Evolutionary conservation across 1,284 basidiomycete genomes (phyloP), one percentile per base, ranked within the genome.

Genomic region (Exobasidium rhododendri): DNA sequence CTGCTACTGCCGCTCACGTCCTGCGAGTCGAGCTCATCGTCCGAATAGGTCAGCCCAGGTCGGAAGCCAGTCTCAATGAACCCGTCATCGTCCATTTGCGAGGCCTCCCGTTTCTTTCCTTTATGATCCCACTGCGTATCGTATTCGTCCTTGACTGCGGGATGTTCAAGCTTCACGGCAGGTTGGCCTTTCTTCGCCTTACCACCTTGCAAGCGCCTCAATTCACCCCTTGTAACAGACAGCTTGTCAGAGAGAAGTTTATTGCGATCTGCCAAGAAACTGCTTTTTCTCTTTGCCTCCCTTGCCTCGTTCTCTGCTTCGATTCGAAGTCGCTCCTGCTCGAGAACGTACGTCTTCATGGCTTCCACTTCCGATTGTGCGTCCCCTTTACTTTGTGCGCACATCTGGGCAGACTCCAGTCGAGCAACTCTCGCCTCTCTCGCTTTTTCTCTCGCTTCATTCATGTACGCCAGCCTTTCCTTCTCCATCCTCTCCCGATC

Each of bases 191-290:
- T 50, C n/a, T n/a, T 17, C 17, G 44, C 44, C 44, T 10, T 3
- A 45, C 24, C 44, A 40, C 20, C 50, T 32, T 52, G 17, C 5
- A 31, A 29, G 2, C 3, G 5, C 29, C 35, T 55, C 20, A 30
- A 26, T 26, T 44, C 40, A 6, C 4, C 2, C 35, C 52, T 26
- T 4, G 26, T 22, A 3, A 4, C 3, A 17, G n/a, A n/a, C 28
- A 55, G 28, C 17, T 55, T 55, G 20, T 26, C 29, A 4, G 24
- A 13, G 14, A 55, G 14, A 14, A 35, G 14, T 26, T 55, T 55
- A 17, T 55, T 55, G 14, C 52, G 52, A 44, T 55, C 52, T 22
- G 52, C 52, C 20, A 55, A 31, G 13, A 26, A 55, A 20, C 29
- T 50, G 20, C 47, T 50, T 31, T 50, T 50, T 17, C 35, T 35